A percentile compares a stretch with the other conserved stretches of the same genome.
phyloP scores from a whole-genome alignment of 768 basidiomycete species.

The Russula vinacea region DNA sequence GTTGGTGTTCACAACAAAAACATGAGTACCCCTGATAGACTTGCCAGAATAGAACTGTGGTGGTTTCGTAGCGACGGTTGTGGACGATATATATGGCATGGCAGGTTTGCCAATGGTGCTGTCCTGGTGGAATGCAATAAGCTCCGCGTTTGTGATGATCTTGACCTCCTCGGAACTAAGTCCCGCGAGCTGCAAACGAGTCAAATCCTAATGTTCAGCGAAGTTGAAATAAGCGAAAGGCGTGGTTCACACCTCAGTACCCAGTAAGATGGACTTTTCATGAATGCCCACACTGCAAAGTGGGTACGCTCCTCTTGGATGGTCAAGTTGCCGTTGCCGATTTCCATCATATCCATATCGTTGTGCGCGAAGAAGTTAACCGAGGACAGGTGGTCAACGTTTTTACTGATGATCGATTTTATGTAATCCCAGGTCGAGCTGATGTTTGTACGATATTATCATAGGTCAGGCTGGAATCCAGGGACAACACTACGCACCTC shows the following conservation, averaged over 20 bases:
- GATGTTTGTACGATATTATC: constrained; percentile 1
- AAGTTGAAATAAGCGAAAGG: neutral
- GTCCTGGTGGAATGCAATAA: constrained; percentile 57
- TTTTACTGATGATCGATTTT: constrained; percentile 44
- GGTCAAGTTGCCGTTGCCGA: constrained; percentile 49
- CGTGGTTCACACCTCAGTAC: constrained; percentile 36
- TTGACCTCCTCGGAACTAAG: constrained; percentile 44
- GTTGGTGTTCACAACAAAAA: constrained; percentile 53
- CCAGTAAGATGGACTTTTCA: constrained; percentile 56
- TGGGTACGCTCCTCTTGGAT: constrained; percentile 52
- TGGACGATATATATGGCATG: constrained; percentile 45
- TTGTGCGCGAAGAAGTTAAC: constrained; percentile 51
- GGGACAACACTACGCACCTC: constrained; percentile 32
- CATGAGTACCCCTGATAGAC: constrained; percentile 50
- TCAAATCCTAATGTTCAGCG: neutral
- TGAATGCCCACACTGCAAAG: constrained; percentile 57
- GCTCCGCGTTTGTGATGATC: constrained; percentile 50
- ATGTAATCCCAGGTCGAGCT: constrained; percentile 52
- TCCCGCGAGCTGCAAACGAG: constrained; percentile 39
- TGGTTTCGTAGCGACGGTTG: constrained; percentile 43
- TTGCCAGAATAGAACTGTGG: constrained; percentile 53
- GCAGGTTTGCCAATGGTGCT: constrained; percentile 45
- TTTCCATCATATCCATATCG: constrained; percentile 59
- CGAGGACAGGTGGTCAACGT: constrained; percentile 42
- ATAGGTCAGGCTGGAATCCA: neutral